Percentiles rank a stretch among this genome's conserved stretches.
phyloP scores from a whole-genome alignment of 2,329 filamentous ascomycete species.

The Metarhizium album region DNA sequence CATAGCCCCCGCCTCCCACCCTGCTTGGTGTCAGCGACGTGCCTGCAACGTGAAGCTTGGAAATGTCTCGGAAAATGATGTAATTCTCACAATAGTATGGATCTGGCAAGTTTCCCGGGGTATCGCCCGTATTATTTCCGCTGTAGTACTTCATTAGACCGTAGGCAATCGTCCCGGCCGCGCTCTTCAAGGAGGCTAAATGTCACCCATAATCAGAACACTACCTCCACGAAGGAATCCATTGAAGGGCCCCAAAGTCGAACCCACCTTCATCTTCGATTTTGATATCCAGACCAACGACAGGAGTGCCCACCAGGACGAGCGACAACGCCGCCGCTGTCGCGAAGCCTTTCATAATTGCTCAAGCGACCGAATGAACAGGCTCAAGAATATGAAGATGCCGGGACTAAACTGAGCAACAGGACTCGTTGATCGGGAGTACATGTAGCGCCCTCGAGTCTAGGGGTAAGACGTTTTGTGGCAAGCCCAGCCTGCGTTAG shows the following conservation, averaged over 20 bases:
- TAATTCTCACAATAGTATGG: conserved; percentile 49
- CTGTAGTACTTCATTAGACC: conserved; percentile 40
- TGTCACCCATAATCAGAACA: not conserved
- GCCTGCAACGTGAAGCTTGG: not conserved
- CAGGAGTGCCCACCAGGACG: conserved; percentile 6
- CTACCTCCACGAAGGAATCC: not conserved
- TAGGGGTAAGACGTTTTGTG: not conserved
- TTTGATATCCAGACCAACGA: conserved; percentile 20
- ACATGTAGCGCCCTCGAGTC: not conserved
- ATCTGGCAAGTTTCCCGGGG: conserved; percentile 45
- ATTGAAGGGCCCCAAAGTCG: not conserved
- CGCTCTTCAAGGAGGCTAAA: conserved; percentile 38
- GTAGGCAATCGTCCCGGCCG: conserved; percentile 35
- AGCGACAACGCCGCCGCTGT: conserved; percentile 6
- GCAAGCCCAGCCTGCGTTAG: not conserved
- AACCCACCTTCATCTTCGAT: conserved; percentile 21
- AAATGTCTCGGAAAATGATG: conserved; percentile 22
- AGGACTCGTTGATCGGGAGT: not conserved
- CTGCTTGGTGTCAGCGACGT: conserved; percentile 13
- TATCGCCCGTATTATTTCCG: conserved; percentile 48
- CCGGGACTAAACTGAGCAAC: not conserved
- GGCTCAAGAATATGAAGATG: not conserved
- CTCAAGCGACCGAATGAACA: not conserved
- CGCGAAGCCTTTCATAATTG: conserved; percentile 2
- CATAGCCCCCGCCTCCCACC: conserved; percentile 66